Base-by-base conservation (phyloP, 129 eudicot genomes). In the Artemisia annua region DNA sequence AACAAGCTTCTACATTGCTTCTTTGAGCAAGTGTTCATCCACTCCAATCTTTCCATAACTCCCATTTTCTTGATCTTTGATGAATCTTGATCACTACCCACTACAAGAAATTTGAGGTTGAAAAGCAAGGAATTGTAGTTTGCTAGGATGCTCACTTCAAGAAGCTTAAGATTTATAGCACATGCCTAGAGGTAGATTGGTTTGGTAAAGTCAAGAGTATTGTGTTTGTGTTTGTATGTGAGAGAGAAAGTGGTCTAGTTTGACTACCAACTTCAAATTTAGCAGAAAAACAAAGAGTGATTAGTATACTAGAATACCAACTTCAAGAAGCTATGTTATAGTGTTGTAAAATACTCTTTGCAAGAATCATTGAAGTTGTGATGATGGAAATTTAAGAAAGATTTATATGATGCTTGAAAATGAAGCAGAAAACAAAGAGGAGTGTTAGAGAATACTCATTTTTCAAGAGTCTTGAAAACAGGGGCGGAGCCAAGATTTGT, bases 1-100 rank as follows among this genome's bases (percentile, higher is more conserved):
- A 84, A 60, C 63, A 89, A 68, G 66, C 86, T 84, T 55, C 81
- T 80, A 73, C 91, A 89, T 56, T 83, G 84, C 78, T 78, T 86
- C 84, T 64, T 84, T 61, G 86, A 75, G 72, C 72, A 30, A 0
- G 66, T 80, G 74, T 83, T 81, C 79, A 75, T 59, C 83, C 82
- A 73, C 19, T 20, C 79, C 28, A 85, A 62, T 57, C 83, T 79
- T 74, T 59, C 77, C 24, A 65, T 32, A 43, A 78, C 74, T 20
- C 85, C 83, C 81, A 81, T 77, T 61, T 52, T 69, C 76, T 67
- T 64, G 60, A 24, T 16, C 20, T 61, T 51, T 58, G 63, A 48
- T 30, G 70, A 64, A 66, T 48, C 67, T 55, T 63, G 72, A 73
- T 63, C 62, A 48, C 66, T 28, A 22, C 54, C 69, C 69, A 48